Base-by-base conservation (phyloP, 2,329 filamentous ascomycete genomes). In the Cladophialophora yegresii region DNA sequence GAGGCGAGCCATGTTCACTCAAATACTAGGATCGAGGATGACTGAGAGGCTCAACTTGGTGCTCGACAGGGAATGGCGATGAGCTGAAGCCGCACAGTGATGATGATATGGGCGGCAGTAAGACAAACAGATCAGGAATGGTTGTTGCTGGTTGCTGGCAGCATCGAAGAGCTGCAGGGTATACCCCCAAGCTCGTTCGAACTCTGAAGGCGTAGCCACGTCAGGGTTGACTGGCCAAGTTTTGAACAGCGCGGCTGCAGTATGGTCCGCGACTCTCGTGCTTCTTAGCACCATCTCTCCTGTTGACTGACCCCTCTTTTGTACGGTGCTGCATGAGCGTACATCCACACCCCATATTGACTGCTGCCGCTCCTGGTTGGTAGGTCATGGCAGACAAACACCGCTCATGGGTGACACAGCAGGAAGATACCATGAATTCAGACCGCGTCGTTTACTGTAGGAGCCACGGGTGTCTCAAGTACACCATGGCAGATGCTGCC, bases 1-100 rank as follows among this genome's bases (percentile, higher is more conserved):
- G 45, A 56, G 68, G 32, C 58, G 61, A 20, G 45, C 60, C 4
- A 56, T 63, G 54, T 69, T 71, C 51, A 53, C 55, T 9, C 56
- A 62, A 22, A 50, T 61, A 8, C 26, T 71, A n/a, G 69, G 69
- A 28, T 16, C n/a, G 30, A 63, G 33, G 23, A 50, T 32, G 40
- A 40, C 63, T 23, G 47, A 58, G n/a, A 68, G 58, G 50, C 23
- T 68, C 32, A 66, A 62, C 56, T 12, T 20, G 16, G 61, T 58
- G 30, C 50, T 68, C 50, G 62, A 64, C 16, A 53, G 22, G 26
- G 5, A 60, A 20, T 58, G 30, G 54, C 16, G 30, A 28, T 63
- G 20, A 49, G 26, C 6, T 26, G 10, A 23, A 16, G 47, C 47
- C 9, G 20, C 4, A 22, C 4, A 26, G 36, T 16, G 5, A 7